phyloP scores from a whole-genome alignment of 805 yeast genomes.

The Starmerella vitae region DNA sequence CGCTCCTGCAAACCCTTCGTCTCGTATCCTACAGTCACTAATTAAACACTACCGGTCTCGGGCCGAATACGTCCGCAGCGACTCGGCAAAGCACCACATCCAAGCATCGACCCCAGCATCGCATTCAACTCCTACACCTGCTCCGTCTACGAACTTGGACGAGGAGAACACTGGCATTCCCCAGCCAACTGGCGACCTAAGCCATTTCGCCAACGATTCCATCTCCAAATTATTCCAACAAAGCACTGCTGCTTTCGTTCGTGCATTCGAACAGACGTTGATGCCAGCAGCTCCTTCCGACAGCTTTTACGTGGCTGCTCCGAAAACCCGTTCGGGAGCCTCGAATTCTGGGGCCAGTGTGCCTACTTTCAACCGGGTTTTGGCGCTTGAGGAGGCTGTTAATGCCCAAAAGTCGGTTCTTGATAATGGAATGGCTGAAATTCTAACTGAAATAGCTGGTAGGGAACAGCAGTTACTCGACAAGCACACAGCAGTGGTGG shows the following conservation, averaged over 20 bases:
- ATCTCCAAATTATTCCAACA: constrained; percentile 1
- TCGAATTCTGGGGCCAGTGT: neutral
- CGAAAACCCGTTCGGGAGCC: neutral
- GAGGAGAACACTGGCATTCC: neutral
- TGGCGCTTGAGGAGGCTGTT: constrained; percentile 23
- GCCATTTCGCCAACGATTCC: neutral
- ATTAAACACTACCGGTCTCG: constrained; percentile 25
- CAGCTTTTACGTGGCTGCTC: constrained; percentile 25
- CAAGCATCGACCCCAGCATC: constrained; percentile 9
- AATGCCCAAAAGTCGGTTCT: constrained; percentile 24
- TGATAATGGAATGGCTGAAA: constrained; percentile 24
- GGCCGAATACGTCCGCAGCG: constrained; percentile 25
- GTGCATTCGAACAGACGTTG: constrained; percentile 15
- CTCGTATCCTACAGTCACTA: constrained; percentile 24
- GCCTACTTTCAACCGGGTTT: constrained; percentile 6
- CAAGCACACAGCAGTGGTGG: constrained; percentile 28
- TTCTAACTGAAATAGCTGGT: constrained; percentile 29
- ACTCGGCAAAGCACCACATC: constrained; percentile 1
- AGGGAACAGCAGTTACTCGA: constrained; percentile 32
- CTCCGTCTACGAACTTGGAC: neutral
- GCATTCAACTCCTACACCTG: constrained; percentile 1
- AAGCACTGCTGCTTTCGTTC: constrained; percentile 17
- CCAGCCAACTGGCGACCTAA: neutral
- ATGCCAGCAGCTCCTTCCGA: constrained; percentile 20
- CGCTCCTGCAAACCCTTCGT: constrained; percentile 25